Conservation (phyloP, 2,329 filamentous ascomycete species). For the Alternaria metachromatica region DNA sequence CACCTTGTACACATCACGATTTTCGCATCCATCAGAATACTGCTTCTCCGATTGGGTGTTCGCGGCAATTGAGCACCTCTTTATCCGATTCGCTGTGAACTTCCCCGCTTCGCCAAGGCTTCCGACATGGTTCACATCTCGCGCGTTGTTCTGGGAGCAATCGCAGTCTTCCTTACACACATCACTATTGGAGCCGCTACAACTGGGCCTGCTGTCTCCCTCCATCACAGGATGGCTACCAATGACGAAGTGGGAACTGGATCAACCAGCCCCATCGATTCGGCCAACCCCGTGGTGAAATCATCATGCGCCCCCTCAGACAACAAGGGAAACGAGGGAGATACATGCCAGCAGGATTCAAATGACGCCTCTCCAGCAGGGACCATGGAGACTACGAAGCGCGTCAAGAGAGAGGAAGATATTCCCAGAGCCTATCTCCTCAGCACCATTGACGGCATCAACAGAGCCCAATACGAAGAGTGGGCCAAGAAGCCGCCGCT, state of each 20-base stretch:
- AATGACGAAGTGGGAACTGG: not conserved
- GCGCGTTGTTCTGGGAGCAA: not conserved
- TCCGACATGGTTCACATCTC: not conserved
- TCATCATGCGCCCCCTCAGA: not conserved
- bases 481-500: not conserved
- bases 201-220: not conserved
- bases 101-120: constrained; percentile 1
- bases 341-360: not conserved
- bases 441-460: not conserved
- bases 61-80: not conserved
- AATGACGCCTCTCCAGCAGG: not conserved
- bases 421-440: not conserved
- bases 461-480: not conserved
- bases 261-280: not conserved
- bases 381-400: not conserved
- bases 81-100: not conserved
- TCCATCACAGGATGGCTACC: not conserved
- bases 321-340: not conserved
- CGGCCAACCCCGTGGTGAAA: not conserved
- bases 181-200: not conserved
- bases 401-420: not conserved
- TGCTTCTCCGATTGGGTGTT: not conserved
- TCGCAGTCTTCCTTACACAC: not conserved
- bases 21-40: not conserved
- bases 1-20: not conserved